These are phyloP conservation scores for Volvariella surrecta DNA, from an alignment of 1,284 basidiomycete genomes.

Conservation along the genomic window DNA sequence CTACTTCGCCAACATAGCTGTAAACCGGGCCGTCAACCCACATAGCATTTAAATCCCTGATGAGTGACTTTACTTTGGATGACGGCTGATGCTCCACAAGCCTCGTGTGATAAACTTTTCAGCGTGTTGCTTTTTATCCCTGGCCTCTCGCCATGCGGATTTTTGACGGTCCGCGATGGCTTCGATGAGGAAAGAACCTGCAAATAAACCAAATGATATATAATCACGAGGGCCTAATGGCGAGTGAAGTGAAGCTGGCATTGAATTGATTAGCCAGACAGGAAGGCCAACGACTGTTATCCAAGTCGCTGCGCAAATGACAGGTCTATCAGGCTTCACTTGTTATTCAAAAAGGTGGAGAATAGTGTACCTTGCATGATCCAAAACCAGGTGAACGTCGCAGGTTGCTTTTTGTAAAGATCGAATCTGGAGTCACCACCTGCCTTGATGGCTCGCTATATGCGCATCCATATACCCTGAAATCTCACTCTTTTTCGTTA, in stretches of 20 bases:
- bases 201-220: slow-evolving; percentile 48
- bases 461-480: neutral
- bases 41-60: slow-evolving; percentile 3
- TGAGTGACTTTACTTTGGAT: slow-evolving; percentile 58
- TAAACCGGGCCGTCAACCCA: slow-evolving; percentile 1
- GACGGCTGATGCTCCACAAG: slow-evolving; percentile 64
- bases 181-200: slow-evolving; percentile 53
- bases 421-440: slow-evolving; percentile 64
- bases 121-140: slow-evolving; percentile 61
- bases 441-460: slow-evolving; percentile 30
- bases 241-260: slow-evolving; percentile 50
- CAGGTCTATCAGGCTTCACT: too few relatives aligned
- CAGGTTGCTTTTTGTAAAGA: slow-evolving; percentile 54
- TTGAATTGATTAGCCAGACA: slow-evolving; percentile 56
- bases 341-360: too few relatives aligned
- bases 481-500: neutral
- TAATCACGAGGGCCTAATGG: slow-evolving; percentile 54
- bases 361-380: slow-evolving; percentile 48
- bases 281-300: slow-evolving; percentile 62
- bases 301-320: slow-evolving; percentile 46
- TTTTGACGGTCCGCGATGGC: slow-evolving; percentile 68
- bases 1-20: slow-evolving; percentile 74
- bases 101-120: slow-evolving; percentile 70
- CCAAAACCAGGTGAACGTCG: slow-evolving; percentile 58
- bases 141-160: slow-evolving; percentile 53